These are phyloP conservation scores for Azolla pinnata DNA, from an alignment of 75 land plant species.

Conservation along the genomic window DNA sequence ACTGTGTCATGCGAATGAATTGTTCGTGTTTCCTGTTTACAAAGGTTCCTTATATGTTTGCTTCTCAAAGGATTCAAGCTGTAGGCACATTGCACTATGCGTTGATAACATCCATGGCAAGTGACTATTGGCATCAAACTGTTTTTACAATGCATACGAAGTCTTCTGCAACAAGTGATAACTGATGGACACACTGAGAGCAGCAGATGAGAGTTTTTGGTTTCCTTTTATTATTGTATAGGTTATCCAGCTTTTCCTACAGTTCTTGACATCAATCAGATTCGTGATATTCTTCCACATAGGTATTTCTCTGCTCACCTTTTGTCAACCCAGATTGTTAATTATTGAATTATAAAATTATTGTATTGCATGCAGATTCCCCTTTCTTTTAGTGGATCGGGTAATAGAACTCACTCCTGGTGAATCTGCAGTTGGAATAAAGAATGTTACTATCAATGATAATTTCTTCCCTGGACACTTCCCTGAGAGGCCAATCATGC, in stretches of 20 bases:
- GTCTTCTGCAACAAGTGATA: too few relatives aligned
- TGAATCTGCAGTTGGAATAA: constrained; percentile 83
- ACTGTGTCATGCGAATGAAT: too few relatives aligned
- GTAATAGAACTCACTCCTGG: constrained; percentile 89
- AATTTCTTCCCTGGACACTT: constrained; percentile 98
- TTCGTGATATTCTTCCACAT: constrained; percentile 83
- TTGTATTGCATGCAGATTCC: constrained; percentile 40
- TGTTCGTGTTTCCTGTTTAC: too few relatives aligned
- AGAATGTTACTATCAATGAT: constrained; percentile 98
- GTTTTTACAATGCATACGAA: too few relatives aligned
- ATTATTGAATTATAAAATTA: neutral
- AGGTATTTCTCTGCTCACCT: constrained; percentile 29
- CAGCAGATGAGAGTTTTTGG: too few relatives aligned
- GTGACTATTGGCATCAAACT: too few relatives aligned
- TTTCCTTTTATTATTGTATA: too few relatives aligned
- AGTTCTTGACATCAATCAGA: constrained; percentile 83
- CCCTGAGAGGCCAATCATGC: constrained; percentile 98
- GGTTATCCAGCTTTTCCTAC: constrained; percentile 73
- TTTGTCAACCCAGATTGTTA: constrained; percentile 4
- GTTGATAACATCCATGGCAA: too few relatives aligned
- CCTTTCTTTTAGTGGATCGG: constrained; percentile 91
- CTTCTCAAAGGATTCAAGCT: too few relatives aligned
- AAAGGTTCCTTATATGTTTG: too few relatives aligned
- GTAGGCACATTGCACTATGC: too few relatives aligned
- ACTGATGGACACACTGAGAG: too few relatives aligned